Conservation (phyloP, 169 alveolate species). For the Cryptosporidium tyzzeri region DNA sequence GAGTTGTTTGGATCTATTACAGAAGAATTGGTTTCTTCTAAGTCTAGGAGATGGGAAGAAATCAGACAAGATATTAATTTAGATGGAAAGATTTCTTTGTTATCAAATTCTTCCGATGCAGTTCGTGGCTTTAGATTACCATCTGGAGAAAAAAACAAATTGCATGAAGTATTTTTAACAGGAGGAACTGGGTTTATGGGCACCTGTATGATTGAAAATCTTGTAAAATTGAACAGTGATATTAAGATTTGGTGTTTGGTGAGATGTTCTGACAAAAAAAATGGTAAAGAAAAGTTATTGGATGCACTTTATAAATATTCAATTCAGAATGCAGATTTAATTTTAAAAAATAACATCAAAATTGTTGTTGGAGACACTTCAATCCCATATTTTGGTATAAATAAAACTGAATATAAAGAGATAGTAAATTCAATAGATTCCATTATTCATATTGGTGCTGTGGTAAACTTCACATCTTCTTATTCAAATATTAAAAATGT, state of each 20-base stretch:
- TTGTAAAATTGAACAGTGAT: constrained; percentile 1
- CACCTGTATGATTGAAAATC: constrained; percentile 64
- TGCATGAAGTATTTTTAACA: constrained; percentile 52
- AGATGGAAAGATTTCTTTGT: constrained; percentile 4
- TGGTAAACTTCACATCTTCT: constrained; percentile 62
- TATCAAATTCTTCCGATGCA: not conserved
- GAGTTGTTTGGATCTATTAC: constrained; percentile 28
- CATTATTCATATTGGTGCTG: constrained; percentile 72
- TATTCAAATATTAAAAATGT: constrained; percentile 39
- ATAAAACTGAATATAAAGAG: not conserved
- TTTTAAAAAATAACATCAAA: constrained; percentile 26
- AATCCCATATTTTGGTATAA: constrained; percentile 44
- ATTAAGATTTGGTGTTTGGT: constrained; percentile 66
- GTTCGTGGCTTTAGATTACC: constrained; percentile 51
- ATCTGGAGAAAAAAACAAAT: constrained; percentile 35
- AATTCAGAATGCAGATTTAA: constrained; percentile 14
- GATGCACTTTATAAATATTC: constrained; percentile 13
- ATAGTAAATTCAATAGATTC: constrained; percentile 53
- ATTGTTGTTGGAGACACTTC: constrained; percentile 58
- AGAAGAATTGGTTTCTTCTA: constrained; percentile 25
- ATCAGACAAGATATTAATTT: constrained; percentile 27
- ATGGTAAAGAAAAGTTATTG: constrained; percentile 51
- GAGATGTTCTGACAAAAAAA: constrained; percentile 17
- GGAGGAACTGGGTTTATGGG: constrained; percentile 77
- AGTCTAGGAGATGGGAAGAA: constrained; percentile 66